Evolutionary conservation across 2,329 filamentous ascomycete species (phyloP).

Genomic region (Apiospora pterosperma): DNA sequence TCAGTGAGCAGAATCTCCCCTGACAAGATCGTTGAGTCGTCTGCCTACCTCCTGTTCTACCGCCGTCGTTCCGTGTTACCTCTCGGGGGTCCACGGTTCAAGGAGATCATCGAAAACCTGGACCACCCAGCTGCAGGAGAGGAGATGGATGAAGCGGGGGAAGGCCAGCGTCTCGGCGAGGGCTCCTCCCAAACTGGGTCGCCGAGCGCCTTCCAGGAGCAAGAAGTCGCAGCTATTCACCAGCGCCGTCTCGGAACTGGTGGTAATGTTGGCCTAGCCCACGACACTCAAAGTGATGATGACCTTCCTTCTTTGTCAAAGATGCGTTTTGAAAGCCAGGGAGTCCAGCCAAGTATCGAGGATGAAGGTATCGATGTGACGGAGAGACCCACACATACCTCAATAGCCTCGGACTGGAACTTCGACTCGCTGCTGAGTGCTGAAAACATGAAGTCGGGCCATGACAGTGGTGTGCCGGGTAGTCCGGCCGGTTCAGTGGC

Average conservation of each 20-base stretch:
- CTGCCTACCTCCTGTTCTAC: slow-evolving; percentile 94
- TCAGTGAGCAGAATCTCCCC: slow-evolving; percentile 63
- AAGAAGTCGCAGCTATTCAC: slow-evolving; percentile 73
- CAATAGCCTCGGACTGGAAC: slow-evolving; percentile 38
- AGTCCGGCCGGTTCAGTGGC: slow-evolving; percentile 27
- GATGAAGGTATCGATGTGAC: slow-evolving; percentile 44
- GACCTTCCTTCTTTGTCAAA: slow-evolving; percentile 16
- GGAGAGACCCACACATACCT: slow-evolving; percentile 27
- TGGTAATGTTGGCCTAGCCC: slow-evolving; percentile 42
- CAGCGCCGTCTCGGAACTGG: slow-evolving; percentile 50
- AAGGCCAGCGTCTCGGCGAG: slow-evolving; percentile 81
- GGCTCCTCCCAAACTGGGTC: slow-evolving; percentile 84
- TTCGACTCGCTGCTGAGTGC: slow-evolving; percentile 35
- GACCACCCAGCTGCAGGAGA: slow-evolving; percentile 46
- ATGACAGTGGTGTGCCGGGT: slow-evolving; percentile 18
- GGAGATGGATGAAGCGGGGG: slow-evolving; percentile 59
- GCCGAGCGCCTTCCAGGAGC: slow-evolving; percentile 71
- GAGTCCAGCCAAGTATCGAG: slow-evolving; percentile 40
- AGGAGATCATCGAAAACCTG: slow-evolving; percentile 65
- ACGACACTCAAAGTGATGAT: slow-evolving; percentile 15
- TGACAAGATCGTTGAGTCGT: slow-evolving; percentile 63
- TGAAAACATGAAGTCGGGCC: slow-evolving; percentile 26
- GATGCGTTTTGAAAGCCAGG: slow-evolving; percentile 18
- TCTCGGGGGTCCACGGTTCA: slow-evolving; percentile 75
- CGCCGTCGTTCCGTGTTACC: slow-evolving; percentile 74